Evolutionary conservation across 2,329 filamentous ascomycete genomes (phyloP).

Genomic region (Ophiocordyceps camponoti-saundersi): DNA sequence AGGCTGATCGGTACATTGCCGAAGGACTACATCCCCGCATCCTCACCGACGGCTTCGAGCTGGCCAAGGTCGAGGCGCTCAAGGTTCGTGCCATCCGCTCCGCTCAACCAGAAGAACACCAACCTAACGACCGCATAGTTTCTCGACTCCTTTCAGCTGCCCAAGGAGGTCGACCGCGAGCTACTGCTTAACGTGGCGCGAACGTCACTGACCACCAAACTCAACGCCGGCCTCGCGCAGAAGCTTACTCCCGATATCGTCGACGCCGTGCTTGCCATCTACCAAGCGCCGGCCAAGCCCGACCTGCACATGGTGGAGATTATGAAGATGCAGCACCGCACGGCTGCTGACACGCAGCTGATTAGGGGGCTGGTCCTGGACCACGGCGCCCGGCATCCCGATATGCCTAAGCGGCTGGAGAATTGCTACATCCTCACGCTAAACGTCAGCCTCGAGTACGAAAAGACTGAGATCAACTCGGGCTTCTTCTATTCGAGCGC

Average conservation of each 20-base stretch:
- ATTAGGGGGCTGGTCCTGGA: conserved; percentile 87
- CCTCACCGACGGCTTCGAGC: conserved; percentile 93
- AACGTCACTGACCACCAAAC: conserved; percentile 88
- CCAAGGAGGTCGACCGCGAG: conserved; percentile 79
- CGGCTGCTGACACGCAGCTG: conserved; percentile 86
- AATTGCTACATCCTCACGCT: conserved; percentile 91
- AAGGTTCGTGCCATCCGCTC: conserved; percentile 36
- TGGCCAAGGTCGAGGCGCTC: conserved; percentile 82
- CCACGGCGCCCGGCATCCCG: conserved; percentile 88
- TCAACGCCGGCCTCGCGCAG: conserved; percentile 75
- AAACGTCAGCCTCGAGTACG: conserved; percentile 94
- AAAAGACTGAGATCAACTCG: conserved; percentile 98
- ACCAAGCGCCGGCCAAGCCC: conserved; percentile 76
- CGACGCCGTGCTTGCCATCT: conserved; percentile 88
- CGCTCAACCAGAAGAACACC: background rate
- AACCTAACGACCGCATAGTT: conserved; percentile 39
- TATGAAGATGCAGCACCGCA: conserved; percentile 99
- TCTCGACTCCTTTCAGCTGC: conserved; percentile 83
- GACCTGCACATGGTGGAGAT: conserved; percentile 99
- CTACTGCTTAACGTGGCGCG: conserved; percentile 83
- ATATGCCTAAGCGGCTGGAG: conserved; percentile 93
- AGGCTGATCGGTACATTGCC: conserved; percentile 88
- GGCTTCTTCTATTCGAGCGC: conserved; percentile 97
- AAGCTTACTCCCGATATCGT: conserved; percentile 91
- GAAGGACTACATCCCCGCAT: conserved; percentile 95